phyloP scores from a whole-genome alignment of 2,329 filamentous ascomycete genomes.

The Paecilomyces formosus region DNA sequence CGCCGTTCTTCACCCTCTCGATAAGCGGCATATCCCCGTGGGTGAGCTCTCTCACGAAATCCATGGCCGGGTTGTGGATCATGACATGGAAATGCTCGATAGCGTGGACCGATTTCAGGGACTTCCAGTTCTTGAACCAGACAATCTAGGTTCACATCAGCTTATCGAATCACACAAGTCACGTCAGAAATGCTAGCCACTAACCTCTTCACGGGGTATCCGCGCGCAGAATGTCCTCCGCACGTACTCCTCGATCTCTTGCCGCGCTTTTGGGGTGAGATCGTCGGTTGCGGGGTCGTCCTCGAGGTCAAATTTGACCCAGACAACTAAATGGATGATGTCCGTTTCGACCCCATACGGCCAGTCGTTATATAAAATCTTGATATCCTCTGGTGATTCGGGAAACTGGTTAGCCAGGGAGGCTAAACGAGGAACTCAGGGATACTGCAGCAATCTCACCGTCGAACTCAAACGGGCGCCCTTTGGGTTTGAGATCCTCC shows the following conservation, averaged over 20 bases:
- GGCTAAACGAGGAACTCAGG: constrained; percentile 1
- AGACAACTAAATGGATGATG: constrained; percentile 81
- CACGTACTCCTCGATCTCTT: constrained; percentile 65
- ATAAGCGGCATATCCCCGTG: constrained; percentile 63
- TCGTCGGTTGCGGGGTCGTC: constrained; percentile 61
- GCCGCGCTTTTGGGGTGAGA: constrained; percentile 56
- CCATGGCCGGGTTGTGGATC: constrained; percentile 67
- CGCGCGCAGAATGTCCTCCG: constrained; percentile 53
- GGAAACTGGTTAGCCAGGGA: constrained; percentile 7
- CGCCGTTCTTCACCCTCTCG: constrained; percentile 28
- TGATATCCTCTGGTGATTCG: constrained; percentile 50
- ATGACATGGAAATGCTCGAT: constrained; percentile 96
- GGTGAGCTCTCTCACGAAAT: constrained; percentile 64
- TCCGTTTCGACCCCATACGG: constrained; percentile 75
- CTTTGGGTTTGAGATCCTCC: constrained; percentile 24
- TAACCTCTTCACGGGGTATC: constrained; percentile 35
- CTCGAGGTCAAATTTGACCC: constrained; percentile 79
- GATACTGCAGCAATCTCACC: constrained; percentile 14
- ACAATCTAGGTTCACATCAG: constrained; percentile 42
- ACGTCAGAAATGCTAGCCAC: constrained; percentile 4
- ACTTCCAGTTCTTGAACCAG: constrained; percentile 92
- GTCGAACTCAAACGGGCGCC: constrained; percentile 24
- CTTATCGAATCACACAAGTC: not conserved
- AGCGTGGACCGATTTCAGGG: constrained; percentile 74
- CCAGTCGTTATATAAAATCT: constrained; percentile 85